Conservation (phyloP, 805 yeast species). For the Candida sphagnicola region DNA sequence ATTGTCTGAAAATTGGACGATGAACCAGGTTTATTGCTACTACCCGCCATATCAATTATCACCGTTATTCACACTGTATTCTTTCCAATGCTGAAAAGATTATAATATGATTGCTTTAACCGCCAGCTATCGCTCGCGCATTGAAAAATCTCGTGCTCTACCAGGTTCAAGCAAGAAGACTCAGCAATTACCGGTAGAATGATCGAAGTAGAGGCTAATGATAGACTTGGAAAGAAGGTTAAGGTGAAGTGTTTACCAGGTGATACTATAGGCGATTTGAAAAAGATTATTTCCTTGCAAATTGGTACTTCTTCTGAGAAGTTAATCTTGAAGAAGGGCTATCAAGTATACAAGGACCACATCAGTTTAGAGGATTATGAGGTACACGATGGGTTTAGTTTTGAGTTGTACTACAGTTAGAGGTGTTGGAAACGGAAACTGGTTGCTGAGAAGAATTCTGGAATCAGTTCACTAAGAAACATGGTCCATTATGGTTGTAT, state of each 20-base stretch:
- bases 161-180: no score
- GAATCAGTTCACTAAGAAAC: neutral
- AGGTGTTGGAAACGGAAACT: neutral
- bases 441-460: no score
- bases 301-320: constrained; percentile 70
- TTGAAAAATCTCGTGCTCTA: no score
- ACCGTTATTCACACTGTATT: neutral
- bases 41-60: neutral
- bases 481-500: neutral
- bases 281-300: constrained; percentile 77
- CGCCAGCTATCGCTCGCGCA: no score
- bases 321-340: constrained; percentile 77
- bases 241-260: constrained; percentile 82
- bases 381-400: constrained; percentile 80
- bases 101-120: no score
- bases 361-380: constrained; percentile 93
- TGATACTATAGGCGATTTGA: constrained; percentile 88
- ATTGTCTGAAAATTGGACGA: neutral
- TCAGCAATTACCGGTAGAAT: no score
- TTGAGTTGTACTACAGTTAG: constrained; percentile 75
- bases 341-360: constrained; percentile 81
- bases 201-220: constrained; percentile 42
- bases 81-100: no score
- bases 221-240: constrained; percentile 80
- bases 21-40: neutral